Base-by-base conservation (phyloP, 768 basidiomycete genomes). In the Hericium alpestre region DNA sequence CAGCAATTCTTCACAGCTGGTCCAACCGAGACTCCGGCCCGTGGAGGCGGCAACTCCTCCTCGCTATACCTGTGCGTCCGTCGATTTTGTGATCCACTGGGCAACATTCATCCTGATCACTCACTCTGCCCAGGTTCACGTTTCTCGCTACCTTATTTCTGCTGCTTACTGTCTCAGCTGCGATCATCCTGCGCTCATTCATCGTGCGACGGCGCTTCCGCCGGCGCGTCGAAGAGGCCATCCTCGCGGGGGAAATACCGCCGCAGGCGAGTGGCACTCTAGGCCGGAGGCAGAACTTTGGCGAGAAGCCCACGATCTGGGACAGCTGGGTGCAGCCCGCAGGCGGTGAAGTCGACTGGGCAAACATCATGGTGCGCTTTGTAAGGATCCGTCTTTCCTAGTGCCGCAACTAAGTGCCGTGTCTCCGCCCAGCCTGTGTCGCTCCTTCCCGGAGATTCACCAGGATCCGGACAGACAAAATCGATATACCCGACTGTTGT, bases 121-220 rank as follows among this genome's bases (percentile, higher is more conserved):
- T 41, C 50, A 20, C 12, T 38, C 49, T 51, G 16, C 58, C 49
- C 66, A 86, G 83, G 25, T 81, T 84, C 68, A 87, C 85, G 4
- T 88, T 87, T 63, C 78, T 87, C 39, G 83, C 85, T 22, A 87
- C 86, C 3, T 76, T 88, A 23, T 74, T 86, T 61, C 73, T 87
- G 47, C 79, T 88, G 59, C 74, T 88, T 16, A 71, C 80, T 46
- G 76, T 87, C 53, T 86, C 84, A 9, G 79, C 74, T 43, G 77
- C 78, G 6, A 82, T 88, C 61, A 76, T 87, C 55, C 70, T 83
- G 50, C 79, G 87, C 47, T 83, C 86, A 1, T 80, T 80, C 61
- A 62, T 85, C 57, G 63, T 83, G 16, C 80, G 86, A 18, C 72
- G 83, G 15, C 78, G 82, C 20, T 80, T 79, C 67, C 79, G 77